Evolutionary conservation across 2,329 filamentous ascomycete genomes (phyloP), one percentile per base, ranked within the genome.

Genomic region (Pestalotiopsis sp.): DNA sequence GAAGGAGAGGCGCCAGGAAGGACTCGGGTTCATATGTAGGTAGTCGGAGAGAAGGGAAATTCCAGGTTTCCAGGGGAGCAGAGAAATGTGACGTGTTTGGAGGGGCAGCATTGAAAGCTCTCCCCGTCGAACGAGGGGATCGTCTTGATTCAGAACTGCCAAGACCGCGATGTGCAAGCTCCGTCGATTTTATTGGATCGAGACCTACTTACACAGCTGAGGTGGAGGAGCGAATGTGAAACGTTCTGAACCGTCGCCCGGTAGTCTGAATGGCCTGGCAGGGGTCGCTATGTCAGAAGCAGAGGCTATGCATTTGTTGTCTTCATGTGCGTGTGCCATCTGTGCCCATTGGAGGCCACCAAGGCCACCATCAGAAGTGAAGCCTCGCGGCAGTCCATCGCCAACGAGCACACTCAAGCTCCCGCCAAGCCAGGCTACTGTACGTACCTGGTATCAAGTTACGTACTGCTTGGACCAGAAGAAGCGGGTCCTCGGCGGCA

Each of bases 31-130:
- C 14, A 66, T 56, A 57, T 66, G 41, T 23, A 36, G 56, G 58
- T 11, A 31, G 63, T 36, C 31, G 31, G 57, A 66, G 40, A 58
- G 25, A 56, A 9, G 7, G 20, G 41, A 25, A 65, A 40, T 49
- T 63, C 60, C 38, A 49, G 45, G 25, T 14, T 12, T 56, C 49
- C 49, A 23, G 25, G 31, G 45, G 23, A 31, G 63, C 52, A 57
- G 25, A 31, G 45, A 20, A 23, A 45, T 60, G 65, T 59, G 56
- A 66, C 65, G 65, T 66, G 65, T 59, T 52, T 66, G 65, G 56
- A 66, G 52, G 65, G 56, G 65, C 65, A 59, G 52, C 65, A 66
- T 66, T 52, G 63, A 58, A 66, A 66, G 63, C 56, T 59, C 65
- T 40, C 56, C 65, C 52, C 40, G 65, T 25, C 56, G 31, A 66